A percentile compares a stretch with the other conserved stretches of the same genome.
Evolutionary conservation across 2,329 filamentous ascomycete species (phyloP).

Genomic region (Septoria linicola): DNA sequence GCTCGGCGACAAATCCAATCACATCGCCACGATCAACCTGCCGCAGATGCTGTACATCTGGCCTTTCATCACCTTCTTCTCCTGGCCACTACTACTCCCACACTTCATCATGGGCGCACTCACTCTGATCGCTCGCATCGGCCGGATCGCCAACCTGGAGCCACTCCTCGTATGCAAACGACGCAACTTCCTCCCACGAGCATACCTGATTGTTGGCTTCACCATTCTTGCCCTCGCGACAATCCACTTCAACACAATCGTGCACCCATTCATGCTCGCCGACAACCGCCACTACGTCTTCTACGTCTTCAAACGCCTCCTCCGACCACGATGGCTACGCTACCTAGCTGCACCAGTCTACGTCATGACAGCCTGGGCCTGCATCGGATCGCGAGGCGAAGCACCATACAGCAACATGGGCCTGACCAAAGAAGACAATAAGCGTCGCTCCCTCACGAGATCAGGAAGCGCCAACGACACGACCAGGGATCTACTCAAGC

Average conservation of each 20-base stretch:
- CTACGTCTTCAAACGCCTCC: conserved; percentile 85
- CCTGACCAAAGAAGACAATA: conserved; percentile 1
- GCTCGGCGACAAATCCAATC: conserved; percentile 91
- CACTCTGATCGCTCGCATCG: conserved; percentile 29
- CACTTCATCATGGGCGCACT: conserved; percentile 44
- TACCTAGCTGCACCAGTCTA: conserved; percentile 67
- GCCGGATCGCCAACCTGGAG: conserved; percentile 31
- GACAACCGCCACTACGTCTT: conserved; percentile 98
- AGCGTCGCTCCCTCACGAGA: not conserved
- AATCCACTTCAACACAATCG: conserved; percentile 82
- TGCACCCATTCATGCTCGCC: conserved; percentile 93
- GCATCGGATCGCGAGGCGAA: conserved; percentile 59
- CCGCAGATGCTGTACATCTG: conserved; percentile 95
- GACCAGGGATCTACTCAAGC: conserved; percentile 5
- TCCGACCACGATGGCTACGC: conserved; percentile 45
- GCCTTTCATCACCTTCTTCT: conserved; percentile 88
- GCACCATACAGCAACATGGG: conserved; percentile 4
- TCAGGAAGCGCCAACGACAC: not conserved
- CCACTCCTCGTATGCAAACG: conserved; percentile 38
- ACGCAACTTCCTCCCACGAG: conserved; percentile 39
- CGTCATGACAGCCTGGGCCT: conserved; percentile 65
- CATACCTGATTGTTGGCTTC: conserved; percentile 40
- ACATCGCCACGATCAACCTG: conserved; percentile 82
- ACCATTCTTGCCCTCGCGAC: conserved; percentile 47
- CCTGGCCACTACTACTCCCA: conserved; percentile 70